A percentile compares a stretch with the other conserved stretches of the same genome.
Conservation (phyloP, 139 green algal species). For the Medakamo hakoo region DNA sequence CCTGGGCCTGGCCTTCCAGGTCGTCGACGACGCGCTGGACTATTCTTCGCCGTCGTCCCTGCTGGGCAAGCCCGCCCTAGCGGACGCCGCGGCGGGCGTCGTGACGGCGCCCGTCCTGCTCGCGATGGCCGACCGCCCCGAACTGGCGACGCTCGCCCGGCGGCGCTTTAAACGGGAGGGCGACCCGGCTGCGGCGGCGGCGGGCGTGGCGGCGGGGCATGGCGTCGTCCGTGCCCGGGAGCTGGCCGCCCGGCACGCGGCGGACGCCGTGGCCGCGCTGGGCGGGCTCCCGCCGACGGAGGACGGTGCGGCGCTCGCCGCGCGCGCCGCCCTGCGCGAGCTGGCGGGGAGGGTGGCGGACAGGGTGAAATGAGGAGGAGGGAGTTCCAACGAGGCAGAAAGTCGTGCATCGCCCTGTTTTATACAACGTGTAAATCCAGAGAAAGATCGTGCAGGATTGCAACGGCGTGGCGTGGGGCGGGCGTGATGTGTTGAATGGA, state of each 20-base stretch:
- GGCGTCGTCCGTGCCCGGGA: neutral
- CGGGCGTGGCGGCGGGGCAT: constrained; percentile 1
- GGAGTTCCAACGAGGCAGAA: no score
- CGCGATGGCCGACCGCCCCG: constrained; percentile 38
- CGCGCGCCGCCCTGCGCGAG: neutral
- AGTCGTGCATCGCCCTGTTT: no score
- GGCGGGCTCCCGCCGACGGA: neutral
- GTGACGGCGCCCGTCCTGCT: constrained; percentile 85
- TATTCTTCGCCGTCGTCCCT: constrained; percentile 50
- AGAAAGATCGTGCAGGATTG: no score
- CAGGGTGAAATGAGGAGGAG: neutral
- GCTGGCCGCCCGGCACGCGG: neutral
- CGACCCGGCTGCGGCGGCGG: constrained; percentile 39
- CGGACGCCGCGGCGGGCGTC: constrained; percentile 75
- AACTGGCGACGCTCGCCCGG: constrained; percentile 57
- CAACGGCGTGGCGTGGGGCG: no score
- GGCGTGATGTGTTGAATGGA: no score
- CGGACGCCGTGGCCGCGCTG: neutral
- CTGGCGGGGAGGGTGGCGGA: neutral
- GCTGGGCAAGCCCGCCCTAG: constrained; percentile 87
- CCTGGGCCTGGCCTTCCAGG: constrained; percentile 90
- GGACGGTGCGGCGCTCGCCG: neutral
- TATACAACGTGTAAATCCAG: no score
- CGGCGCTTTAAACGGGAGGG: constrained; percentile 63
- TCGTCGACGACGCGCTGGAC: constrained; percentile 95